These are phyloP conservation scores for Candida golubevii DNA, from an alignment of 805 yeast species.

Conservation along the genomic window DNA sequence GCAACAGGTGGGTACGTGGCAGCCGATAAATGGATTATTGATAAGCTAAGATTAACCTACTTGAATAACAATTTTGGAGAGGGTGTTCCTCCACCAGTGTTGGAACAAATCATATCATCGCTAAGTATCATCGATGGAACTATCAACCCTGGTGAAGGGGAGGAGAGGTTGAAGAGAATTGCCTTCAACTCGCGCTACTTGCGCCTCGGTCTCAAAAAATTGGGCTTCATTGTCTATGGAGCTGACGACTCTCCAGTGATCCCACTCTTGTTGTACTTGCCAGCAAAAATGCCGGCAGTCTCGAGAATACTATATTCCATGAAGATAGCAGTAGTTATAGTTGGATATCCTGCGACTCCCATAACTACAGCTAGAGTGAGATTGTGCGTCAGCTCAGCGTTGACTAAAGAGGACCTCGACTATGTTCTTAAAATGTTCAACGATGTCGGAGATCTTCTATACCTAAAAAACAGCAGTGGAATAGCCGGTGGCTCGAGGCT, in stretches of 20 bases:
- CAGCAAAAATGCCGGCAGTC: conserved; percentile 91
- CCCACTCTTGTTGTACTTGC: conserved; percentile 82
- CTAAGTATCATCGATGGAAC: conserved; percentile 76
- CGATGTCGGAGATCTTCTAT: conserved; percentile 73
- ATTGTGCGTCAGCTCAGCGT: conserved; percentile 85
- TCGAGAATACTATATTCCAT: conserved; percentile 74
- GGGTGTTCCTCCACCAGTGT: conserved; percentile 84
- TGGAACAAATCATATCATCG: conserved; percentile 81
- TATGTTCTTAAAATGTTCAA: conserved; percentile 63
- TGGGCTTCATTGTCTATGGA: conserved; percentile 93
- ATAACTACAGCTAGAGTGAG: conserved; percentile 85
- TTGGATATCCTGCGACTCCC: conserved; percentile 98
- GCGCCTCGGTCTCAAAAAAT: conserved; percentile 81
- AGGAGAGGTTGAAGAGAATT: conserved; percentile 83
- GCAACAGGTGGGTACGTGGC: conserved; percentile 98
- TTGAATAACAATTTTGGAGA: conserved; percentile 78
- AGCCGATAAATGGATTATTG: conserved; percentile 64
- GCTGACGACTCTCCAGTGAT: conserved; percentile 95
- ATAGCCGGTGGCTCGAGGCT: conserved; percentile 64
- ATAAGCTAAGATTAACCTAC: conserved; percentile 67
- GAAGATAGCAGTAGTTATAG: conserved; percentile 91
- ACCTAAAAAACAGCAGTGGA: conserved; percentile 74
- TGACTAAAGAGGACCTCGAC: conserved; percentile 93
- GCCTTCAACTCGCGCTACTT: conserved; percentile 95
- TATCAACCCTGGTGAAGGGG: conserved; percentile 87